These are phyloP conservation scores for Diutina ranongensis DNA, from an alignment of 1,139 yeast genomes.

Conservation along the genomic window DNA sequence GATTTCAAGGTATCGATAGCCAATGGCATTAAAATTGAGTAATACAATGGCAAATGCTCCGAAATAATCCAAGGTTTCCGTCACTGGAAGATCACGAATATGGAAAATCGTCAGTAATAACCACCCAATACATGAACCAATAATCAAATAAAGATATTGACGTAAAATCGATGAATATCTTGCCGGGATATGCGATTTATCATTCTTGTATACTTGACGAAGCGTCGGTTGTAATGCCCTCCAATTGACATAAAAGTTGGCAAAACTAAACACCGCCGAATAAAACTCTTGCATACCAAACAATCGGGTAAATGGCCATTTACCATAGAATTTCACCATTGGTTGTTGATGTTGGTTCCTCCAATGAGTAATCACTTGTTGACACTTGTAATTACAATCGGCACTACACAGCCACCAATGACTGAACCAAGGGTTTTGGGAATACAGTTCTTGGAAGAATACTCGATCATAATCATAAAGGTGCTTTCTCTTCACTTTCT, in stretches of 20 bases:
- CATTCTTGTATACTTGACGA: slow-evolving; percentile 14
- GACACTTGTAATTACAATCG: slow-evolving; percentile 34
- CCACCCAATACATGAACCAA: slow-evolving; percentile 29
- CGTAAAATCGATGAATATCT: slow-evolving; percentile 17
- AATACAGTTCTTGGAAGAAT: slow-evolving; percentile 1
- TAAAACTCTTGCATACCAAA: slow-evolving; percentile 30
- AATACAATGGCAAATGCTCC: slow-evolving; percentile 33
- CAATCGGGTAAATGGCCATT: slow-evolving; percentile 33
- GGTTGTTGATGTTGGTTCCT: slow-evolving; percentile 14
- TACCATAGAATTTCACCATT: slow-evolving; percentile 33
- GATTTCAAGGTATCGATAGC: slow-evolving; percentile 21
- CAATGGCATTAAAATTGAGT: slow-evolving; percentile 26
- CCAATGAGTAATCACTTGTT: slow-evolving; percentile 22
- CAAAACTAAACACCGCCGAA: slow-evolving; percentile 26
- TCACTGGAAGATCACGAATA: slow-evolving; percentile 24
- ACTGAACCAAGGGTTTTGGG: neutral
- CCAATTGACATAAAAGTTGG: slow-evolving; percentile 27
- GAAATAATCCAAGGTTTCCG: slow-evolving; percentile 33
- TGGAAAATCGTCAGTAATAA: slow-evolving; percentile 28
- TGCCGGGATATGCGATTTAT: slow-evolving; percentile 7
- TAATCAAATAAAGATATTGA: slow-evolving; percentile 22
- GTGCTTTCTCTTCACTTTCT: neutral
- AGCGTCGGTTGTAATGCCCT: slow-evolving; percentile 18
- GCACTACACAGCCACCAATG: slow-evolving; percentile 25
- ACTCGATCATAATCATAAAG: neutral